Conservation (phyloP, 495 filamentous ascomycete species). For the Talaromyces trachyspermus region DNA sequence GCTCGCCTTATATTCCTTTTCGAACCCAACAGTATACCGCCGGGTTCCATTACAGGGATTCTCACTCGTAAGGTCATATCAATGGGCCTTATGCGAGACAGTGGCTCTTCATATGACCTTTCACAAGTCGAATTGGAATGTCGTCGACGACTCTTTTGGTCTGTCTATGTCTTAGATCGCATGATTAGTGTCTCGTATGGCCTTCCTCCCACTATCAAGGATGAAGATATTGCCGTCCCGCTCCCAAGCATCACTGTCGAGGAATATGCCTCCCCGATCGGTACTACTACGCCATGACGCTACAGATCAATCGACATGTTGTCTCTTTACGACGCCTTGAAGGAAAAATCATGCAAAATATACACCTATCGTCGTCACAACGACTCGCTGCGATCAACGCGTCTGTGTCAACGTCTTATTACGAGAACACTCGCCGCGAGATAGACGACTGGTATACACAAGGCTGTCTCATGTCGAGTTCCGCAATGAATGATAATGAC, state of each 20-base stretch:
- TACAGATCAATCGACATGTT: conserved; percentile 23
- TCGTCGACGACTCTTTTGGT: conserved; percentile 22
- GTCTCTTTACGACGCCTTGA: conserved; percentile 22
- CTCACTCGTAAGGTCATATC: conserved; percentile 15
- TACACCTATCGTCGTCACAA: conserved; percentile 7
- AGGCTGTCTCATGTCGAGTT: conserved; percentile 19
- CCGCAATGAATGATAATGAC: conserved; percentile 14
- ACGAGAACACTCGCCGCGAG: conserved; percentile 12
- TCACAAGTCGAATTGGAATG: conserved; percentile 14
- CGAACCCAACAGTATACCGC: conserved; percentile 16
- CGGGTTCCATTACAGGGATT: conserved; percentile 18
- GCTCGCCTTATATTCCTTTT: conserved; percentile 23
- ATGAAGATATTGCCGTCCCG: conserved; percentile 17
- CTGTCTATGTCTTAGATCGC: conserved; percentile 21
- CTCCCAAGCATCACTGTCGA: conserved; percentile 23
- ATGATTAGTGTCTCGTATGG: conserved; percentile 22
- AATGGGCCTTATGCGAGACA: conserved; percentile 13
- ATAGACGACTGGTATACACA: conserved; percentile 23
- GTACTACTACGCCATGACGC: conserved; percentile 14
- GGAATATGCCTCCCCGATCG: conserved; percentile 20
- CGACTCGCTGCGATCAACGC: neutral
- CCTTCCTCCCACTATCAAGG: conserved; percentile 15
- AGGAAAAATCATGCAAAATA: conserved; percentile 15
- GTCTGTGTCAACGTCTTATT: neutral
- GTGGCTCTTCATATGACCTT: neutral